Evolutionary conservation across 2,329 filamentous ascomycete species (phyloP).

Genomic region (Ilyonectria destructans): DNA sequence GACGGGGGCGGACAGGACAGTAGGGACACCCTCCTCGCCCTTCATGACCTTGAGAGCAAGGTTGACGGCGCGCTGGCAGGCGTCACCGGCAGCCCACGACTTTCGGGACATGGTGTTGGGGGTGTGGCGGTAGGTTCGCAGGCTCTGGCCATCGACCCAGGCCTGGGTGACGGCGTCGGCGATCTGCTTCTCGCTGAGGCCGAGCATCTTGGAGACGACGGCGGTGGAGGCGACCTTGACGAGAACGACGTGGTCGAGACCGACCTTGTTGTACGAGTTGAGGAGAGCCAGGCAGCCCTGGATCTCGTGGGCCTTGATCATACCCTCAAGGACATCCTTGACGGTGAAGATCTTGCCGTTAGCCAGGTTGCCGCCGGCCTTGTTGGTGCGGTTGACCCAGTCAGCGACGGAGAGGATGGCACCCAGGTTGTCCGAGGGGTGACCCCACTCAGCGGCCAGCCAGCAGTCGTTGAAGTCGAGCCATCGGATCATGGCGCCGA

Average conservation of each 20-base stretch:
- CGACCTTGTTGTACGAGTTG: conserved; percentile 99
- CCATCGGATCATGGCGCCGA: conserved; percentile 98
- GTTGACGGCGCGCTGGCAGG: conserved; percentile 95
- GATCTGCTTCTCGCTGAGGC: conserved; percentile 90
- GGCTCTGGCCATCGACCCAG: conserved; percentile 95
- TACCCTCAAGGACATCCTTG: conserved; percentile 92
- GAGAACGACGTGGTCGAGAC: conserved; percentile 95
- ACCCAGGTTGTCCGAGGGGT: conserved; percentile 97
- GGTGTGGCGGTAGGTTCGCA: conserved; percentile 97
- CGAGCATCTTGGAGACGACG: conserved; percentile 95
- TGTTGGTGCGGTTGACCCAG: conserved; percentile 95
- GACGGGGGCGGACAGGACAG: conserved; percentile 90
- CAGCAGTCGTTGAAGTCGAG: conserved; percentile 99
- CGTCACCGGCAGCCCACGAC: conserved; percentile 98
- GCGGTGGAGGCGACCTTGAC: conserved; percentile 98
- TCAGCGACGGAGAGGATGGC: conserved; percentile 97
- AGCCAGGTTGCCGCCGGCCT: conserved; percentile 82
- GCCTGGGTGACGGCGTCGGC: conserved; percentile 97
- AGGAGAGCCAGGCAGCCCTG: conserved; percentile 97
- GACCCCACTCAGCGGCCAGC: conserved; percentile 98
- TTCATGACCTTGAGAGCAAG: conserved; percentile 91
- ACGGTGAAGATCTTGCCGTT: conserved; percentile 92
- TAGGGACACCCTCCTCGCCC: conserved; percentile 92
- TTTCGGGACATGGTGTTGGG: conserved; percentile 99
- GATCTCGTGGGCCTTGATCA: conserved; percentile 99